phyloP scores from a whole-genome alignment of 2,329 filamentous ascomycete genomes.

The Acrodontium crateriforme region DNA sequence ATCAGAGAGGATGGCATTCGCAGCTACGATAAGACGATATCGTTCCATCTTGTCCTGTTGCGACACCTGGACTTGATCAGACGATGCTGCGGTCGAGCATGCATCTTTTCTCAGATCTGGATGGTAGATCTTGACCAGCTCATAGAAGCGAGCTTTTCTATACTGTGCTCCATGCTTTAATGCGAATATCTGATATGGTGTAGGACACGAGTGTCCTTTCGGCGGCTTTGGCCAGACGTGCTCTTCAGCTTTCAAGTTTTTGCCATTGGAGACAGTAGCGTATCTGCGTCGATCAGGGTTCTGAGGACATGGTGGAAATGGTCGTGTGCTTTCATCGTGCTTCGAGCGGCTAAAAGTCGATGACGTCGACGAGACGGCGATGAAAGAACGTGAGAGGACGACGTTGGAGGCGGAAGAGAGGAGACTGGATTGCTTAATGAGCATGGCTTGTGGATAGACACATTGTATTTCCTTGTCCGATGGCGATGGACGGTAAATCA shows the following conservation, averaged over 20 bases:
- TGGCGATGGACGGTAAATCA: neutral
- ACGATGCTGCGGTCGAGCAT: conserved; percentile 29
- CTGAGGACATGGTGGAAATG: conserved; percentile 6
- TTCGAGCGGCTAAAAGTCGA: conserved; percentile 24
- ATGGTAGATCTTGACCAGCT: conserved; percentile 91
- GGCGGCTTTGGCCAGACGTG: conserved; percentile 21
- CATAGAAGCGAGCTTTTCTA: conserved; percentile 71
- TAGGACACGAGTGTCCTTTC: conserved; percentile 39
- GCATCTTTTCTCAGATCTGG: conserved; percentile 51
- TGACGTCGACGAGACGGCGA: conserved; percentile 26
- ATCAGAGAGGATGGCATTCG: conserved; percentile 77
- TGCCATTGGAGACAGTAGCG: conserved; percentile 10
- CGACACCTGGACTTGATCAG: conserved; percentile 34
- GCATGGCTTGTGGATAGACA: conserved; percentile 19
- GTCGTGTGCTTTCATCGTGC: conserved; percentile 20
- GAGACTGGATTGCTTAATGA: conserved; percentile 23
- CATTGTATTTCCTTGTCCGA: conserved; percentile 7
- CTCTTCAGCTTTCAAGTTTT: conserved; percentile 15
- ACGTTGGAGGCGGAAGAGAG: conserved; percentile 19
- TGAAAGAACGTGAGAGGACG: conserved; percentile 13
- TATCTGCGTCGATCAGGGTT: no score
- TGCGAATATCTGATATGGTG: conserved; percentile 82
- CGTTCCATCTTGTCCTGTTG: conserved; percentile 61
- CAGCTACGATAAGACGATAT: conserved; percentile 76
- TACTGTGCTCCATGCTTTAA: conserved; percentile 52